Evolutionary conservation across 257 asterid genomes (phyloP), one percentile per base, ranked within the genome.

Genomic region (Solanum bukasovii): DNA sequence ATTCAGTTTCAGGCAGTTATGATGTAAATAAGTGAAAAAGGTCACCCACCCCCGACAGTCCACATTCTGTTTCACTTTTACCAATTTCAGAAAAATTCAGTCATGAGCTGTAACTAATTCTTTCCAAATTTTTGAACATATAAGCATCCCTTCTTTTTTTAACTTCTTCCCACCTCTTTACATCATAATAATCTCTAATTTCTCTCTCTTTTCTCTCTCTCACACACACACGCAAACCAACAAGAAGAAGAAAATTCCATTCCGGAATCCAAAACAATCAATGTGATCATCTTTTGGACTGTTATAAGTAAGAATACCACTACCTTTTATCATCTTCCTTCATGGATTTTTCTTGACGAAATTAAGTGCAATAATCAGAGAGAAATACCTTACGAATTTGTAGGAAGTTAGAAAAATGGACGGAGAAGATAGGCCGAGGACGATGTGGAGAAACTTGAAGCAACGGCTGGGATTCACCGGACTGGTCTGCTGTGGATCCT

Each of bases 401-500:
- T 16, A 38, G 59, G 71, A 33, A 70, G 42, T 13, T 29, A 40
- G 31, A 52, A 75, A 27, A 72, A 87, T 83, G 91, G 86, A 87
- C 59, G 86, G 61, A 13, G 86, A 25, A 52, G 35, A 83, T 65
- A 59, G 81, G 84, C 35, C 21, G 63, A 74, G 44, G 13, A 73
- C 74, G 34, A 65, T 67, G 7, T 89, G 87, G 91, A 89, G 71
- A 33, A 59, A 63, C 84, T 25, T 87, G 23, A 89, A 73, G 8
- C 35, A 38, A 59, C 85, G 83, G 83, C 1, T 89, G 1, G 77
- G 74, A 42, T 71, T 87, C 61, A 87, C 71, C 14, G 77, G 75
- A 6, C 27, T 87, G 14, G 87, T 65, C 18, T 87, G 87, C 33
- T 89, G 91, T 77, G 91, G 90, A 27, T 89, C 90, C 88, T 25